A percentile compares a stretch with the other conserved stretches of the same genome.
Conservation (phyloP, 805 yeast species). For the Sugiyamaella boreocaroliniensis region DNA sequence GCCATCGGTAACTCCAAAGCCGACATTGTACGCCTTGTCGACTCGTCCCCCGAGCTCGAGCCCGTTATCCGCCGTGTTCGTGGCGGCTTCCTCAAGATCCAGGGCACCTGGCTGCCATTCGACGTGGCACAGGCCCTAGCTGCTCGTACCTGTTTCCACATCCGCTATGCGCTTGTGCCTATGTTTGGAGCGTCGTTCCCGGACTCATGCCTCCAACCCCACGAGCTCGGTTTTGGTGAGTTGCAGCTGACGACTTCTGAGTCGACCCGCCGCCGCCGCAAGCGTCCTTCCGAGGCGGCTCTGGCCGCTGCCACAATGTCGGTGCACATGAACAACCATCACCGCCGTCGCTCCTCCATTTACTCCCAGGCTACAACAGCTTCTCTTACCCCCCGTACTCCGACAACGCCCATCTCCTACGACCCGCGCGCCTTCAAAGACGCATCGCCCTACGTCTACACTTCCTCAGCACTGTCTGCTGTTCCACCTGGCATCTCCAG, state of each 20-base stretch:
- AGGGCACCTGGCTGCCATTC: constrained; percentile 88
- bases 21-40: constrained; percentile 66
- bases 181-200: constrained; percentile 70
- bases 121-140: constrained; percentile 63
- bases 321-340: neutral
- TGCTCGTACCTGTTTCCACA: constrained; percentile 65
- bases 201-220: constrained; percentile 50
- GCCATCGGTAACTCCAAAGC: constrained; percentile 63
- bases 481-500: too few relatives aligned
- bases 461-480: neutral
- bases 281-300: constrained; percentile 12
- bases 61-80: constrained; percentile 64
- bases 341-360: neutral
- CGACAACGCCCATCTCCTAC: neutral
- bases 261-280: constrained; percentile 18
- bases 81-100: constrained; percentile 87
- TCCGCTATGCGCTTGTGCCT: constrained; percentile 70
- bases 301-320: neutral
- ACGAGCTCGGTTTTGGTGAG: constrained; percentile 60
- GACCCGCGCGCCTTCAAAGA: neutral
- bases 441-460: neutral
- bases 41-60: constrained; percentile 55
- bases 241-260: constrained; percentile 32
- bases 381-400: neutral
- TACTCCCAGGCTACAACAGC: neutral